A percentile compares a stretch with the other conserved stretches of the same genome.
Conservation (phyloP, 2,329 filamentous ascomycete species). For the Pleurostoma richardsiae region DNA sequence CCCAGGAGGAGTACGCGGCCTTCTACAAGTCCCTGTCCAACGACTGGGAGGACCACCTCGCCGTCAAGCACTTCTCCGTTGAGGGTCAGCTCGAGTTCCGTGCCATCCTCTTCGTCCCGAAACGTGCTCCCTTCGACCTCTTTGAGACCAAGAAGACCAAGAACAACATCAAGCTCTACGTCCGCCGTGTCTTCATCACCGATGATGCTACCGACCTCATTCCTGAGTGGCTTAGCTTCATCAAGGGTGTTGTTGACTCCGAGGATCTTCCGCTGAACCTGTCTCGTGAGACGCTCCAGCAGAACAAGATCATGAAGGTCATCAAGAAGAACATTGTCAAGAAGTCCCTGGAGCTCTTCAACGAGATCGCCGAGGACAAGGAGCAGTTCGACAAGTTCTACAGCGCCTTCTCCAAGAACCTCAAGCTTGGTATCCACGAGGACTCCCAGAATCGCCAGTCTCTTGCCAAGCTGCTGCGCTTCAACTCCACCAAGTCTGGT, state of each 20-base stretch:
- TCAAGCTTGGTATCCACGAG: constrained; percentile 99
- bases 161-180: constrained; percentile 99
- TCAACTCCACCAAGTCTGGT: constrained; percentile 97
- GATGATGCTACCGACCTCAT: constrained; percentile 99
- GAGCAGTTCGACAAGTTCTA: constrained; percentile 99
- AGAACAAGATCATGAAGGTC: constrained; percentile 99
- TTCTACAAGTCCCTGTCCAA: constrained; percentile 99
- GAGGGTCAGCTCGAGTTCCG: constrained; percentile 99
- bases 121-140: constrained; percentile 98
- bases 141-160: constrained; percentile 99
- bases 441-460: constrained; percentile 91
- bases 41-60: constrained; percentile 99
- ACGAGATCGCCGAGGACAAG: constrained; percentile 98
- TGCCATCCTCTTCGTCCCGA: constrained; percentile 98
- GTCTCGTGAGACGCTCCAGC: constrained; percentile 99
- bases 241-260: constrained; percentile 99
- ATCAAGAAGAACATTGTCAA: constrained; percentile 99
- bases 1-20: constrained; percentile 88
- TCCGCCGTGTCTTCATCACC: constrained; percentile 99
- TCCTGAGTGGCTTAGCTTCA: constrained; percentile 97
- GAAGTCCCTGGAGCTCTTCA: constrained; percentile 99
- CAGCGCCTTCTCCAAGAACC: constrained; percentile 98
- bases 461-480: constrained; percentile 97
- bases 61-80: constrained; percentile 99
- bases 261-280: constrained; percentile 99